Percentiles rank a stretch among this genome's conserved stretches.
These are phyloP conservation scores for Plasmodium billcollinsi DNA, from an alignment of 169 alveolate species.

Conservation along the genomic window DNA sequence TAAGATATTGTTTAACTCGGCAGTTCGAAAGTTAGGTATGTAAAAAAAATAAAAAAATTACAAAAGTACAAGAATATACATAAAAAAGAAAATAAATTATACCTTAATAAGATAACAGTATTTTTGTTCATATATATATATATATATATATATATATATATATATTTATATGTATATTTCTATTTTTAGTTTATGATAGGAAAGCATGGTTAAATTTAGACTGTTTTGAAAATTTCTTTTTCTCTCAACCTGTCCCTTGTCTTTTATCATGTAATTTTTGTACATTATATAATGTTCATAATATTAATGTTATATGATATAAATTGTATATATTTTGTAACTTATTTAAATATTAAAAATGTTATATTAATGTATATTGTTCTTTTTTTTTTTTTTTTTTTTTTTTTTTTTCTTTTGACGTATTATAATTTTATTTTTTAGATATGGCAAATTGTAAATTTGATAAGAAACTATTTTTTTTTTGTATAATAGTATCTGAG, in stretches of 20 bases:
- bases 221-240: conserved; percentile 56
- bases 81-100: neutral
- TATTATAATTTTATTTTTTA: conserved; percentile 3
- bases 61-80: neutral
- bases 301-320: no score
- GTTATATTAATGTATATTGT: no score
- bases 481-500: conserved; percentile 43
- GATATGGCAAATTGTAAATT: conserved; percentile 56
- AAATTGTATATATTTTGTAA: no score
- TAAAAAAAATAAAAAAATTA: neutral
- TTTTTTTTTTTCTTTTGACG: neutral
- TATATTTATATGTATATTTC: neutral
- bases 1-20: conserved; percentile 65
- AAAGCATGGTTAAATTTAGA: conserved; percentile 48
- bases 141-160: neutral
- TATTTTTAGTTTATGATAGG: conserved; percentile 29
- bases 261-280: conserved; percentile 48
- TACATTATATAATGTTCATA: no score
- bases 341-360: no score
- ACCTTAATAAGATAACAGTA: neutral
- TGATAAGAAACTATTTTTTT: conserved; percentile 38
- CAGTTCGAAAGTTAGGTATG: conserved; percentile 55
- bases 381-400: neutral
- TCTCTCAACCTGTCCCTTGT: conserved; percentile 69
- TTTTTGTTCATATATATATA: conserved; percentile 2